Percentiles rank a stretch among this genome's conserved stretches.
These are phyloP conservation scores for Coemansia sp. DNA, from an alignment of 192 early-diverging fungal species.

Conservation along the genomic window DNA sequence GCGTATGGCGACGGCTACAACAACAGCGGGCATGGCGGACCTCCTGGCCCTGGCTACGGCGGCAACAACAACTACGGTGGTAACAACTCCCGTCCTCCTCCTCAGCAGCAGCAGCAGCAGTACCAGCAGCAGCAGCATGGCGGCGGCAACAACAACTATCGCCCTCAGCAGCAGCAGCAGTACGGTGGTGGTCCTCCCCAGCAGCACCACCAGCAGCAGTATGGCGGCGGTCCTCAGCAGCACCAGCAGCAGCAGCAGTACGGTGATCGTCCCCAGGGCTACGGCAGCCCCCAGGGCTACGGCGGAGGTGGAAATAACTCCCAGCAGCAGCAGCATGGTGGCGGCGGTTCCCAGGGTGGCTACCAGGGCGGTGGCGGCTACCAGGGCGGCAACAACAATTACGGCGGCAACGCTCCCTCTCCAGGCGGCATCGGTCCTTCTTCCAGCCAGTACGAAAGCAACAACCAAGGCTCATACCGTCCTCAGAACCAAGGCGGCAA, in stretches of 20 bases:
- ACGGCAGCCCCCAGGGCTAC: background rate
- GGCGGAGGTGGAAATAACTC: background rate
- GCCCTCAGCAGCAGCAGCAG: constrained; percentile 8
- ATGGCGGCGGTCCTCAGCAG: too few relatives aligned
- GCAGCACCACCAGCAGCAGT: too few relatives aligned
- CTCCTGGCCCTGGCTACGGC: constrained; percentile 2
- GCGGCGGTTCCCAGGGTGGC: background rate
- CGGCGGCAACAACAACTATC: background rate
- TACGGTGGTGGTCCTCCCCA: background rate
- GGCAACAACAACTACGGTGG: background rate
- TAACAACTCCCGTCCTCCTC: constrained; percentile 6
- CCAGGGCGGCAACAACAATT: background rate
- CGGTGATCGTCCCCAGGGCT: background rate
- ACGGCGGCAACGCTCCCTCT: constrained; percentile 1
- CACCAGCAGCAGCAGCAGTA: too few relatives aligned
- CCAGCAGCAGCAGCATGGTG: background rate
- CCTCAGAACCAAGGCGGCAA: constrained; percentile 7
- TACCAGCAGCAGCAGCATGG: constrained; percentile 9
- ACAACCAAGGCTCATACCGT: constrained; percentile 3
- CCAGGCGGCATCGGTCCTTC: background rate
- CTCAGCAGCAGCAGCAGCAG: constrained; percentile 1
- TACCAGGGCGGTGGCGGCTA: background rate
- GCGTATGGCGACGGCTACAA: constrained; percentile 6
- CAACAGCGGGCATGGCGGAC: constrained; percentile 10
- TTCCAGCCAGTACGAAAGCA: background rate